phyloP scores from a whole-genome alignment of 768 basidiomycete genomes.

The Termitomyces sp. region DNA sequence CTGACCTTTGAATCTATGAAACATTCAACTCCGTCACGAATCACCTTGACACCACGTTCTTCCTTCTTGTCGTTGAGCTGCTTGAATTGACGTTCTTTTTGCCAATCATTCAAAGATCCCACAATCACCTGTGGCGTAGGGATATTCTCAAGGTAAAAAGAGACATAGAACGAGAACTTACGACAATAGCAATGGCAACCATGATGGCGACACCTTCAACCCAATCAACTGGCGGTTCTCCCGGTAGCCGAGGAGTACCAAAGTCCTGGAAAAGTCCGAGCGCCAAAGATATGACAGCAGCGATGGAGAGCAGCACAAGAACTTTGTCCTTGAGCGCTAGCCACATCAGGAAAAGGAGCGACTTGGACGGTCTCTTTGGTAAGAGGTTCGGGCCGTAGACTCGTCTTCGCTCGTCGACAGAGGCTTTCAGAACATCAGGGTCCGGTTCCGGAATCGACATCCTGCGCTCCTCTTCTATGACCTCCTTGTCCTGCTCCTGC shows the following conservation, averaged over 20 bases:
- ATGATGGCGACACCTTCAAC: conserved; percentile 89
- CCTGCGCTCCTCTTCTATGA: conserved; percentile 23
- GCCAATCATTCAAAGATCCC: conserved; percentile 95
- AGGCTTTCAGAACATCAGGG: conserved; percentile 30
- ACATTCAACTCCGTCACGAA: conserved; percentile 65
- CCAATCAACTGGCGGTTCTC: conserved; percentile 87
- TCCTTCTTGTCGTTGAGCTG: conserved; percentile 92
- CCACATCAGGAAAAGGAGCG: conserved; percentile 77
- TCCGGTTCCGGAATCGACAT: conserved; percentile 26
- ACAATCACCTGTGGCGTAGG: conserved; percentile 61
- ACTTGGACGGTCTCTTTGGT: conserved; percentile 63
- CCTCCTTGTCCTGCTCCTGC: too few species aligned
- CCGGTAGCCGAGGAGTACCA: conserved; percentile 55
- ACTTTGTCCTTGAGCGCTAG: conserved; percentile 87
- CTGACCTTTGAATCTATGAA: conserved; percentile 76
- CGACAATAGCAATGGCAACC: conserved; percentile 71
- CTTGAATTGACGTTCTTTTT: conserved; percentile 96
- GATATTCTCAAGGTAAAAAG: not conserved
- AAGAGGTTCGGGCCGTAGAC: conserved; percentile 77
- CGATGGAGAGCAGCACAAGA: conserved; percentile 83
- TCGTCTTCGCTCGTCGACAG: conserved; percentile 56
- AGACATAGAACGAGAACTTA: conserved; percentile 26
- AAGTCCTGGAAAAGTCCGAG: conserved; percentile 94
- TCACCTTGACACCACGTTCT: conserved; percentile 83
- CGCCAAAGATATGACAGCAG: conserved; percentile 89